Evolutionary conservation across 2,329 filamentous ascomycete genomes (phyloP).

Genomic region (Teratosphaeria epicoccoides): DNA sequence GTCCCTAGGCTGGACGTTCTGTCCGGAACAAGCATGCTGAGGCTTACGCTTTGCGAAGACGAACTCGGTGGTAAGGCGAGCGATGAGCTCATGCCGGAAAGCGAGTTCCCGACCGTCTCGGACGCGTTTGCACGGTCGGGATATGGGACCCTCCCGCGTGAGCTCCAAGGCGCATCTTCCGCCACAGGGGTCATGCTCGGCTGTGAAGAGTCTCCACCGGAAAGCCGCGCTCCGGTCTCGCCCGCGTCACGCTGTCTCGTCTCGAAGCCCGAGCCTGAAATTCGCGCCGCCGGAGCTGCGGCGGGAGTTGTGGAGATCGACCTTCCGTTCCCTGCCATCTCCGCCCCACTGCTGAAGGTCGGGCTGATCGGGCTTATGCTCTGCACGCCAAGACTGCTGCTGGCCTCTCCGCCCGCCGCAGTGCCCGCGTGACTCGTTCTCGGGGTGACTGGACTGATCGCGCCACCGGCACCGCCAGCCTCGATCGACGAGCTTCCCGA

Average conservation of each 20-base stretch:
- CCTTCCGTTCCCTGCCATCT: not conserved
- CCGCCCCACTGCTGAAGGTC: not conserved
- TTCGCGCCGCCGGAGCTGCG: not conserved
- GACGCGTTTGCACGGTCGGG: not conserved
- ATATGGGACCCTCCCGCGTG: not conserved
- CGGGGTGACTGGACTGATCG: slow-evolving; percentile 17
- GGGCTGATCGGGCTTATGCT: slow-evolving; percentile 5
- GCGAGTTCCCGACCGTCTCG: not conserved
- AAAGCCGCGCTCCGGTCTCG: not conserved
- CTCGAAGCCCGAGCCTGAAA: not conserved
- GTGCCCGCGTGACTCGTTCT: slow-evolving; percentile 10
- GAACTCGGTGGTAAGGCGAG: not conserved
- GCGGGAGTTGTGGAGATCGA: not conserved
- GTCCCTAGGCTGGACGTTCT: not conserved
- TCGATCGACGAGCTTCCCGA: not conserved
- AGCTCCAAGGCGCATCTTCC: not conserved
- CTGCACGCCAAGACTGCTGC: not conserved
- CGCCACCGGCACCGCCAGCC: slow-evolving; percentile 5
- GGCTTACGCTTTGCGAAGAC: not conserved
- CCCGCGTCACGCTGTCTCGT: not conserved
- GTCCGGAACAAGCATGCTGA: not conserved
- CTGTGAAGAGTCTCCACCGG: not conserved
- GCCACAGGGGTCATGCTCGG: not conserved
- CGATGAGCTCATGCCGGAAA: not conserved
- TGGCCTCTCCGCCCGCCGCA: not conserved